Conservation (phyloP, 164 flowering plant genomes). For the Buxus sempervirens region DNA sequence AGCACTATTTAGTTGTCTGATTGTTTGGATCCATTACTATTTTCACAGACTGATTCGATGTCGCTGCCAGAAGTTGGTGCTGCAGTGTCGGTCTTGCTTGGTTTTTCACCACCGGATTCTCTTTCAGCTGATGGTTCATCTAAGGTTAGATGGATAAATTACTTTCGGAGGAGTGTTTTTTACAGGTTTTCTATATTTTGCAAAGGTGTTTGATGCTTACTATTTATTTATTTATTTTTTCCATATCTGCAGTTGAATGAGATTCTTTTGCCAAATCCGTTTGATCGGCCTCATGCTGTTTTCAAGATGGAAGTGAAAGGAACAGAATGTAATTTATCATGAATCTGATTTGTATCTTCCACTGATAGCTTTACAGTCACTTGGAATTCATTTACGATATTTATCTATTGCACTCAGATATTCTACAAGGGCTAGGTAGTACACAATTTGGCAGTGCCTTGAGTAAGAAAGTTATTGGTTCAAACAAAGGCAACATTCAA, state of each 20-base stretch:
- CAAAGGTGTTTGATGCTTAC: background rate
- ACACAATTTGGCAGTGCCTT: conserved; percentile 32
- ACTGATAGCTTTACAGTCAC: background rate
- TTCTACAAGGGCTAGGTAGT: conserved; percentile 18
- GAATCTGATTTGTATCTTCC: conserved; percentile 1
- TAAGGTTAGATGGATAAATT: conserved; percentile 39
- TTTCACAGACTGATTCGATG: conserved; percentile 46
- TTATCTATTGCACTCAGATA: conserved; percentile 28
- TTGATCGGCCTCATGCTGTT: conserved; percentile 79
- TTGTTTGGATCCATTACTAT: conserved; percentile 3
- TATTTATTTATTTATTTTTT: background rate
- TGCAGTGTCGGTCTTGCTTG: conserved; percentile 81
- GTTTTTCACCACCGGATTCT: conserved; percentile 69
- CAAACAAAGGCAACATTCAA: conserved; percentile 50
- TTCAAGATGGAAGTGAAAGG: conserved; percentile 65
- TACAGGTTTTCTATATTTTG: background rate
- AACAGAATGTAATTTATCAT: conserved; percentile 43
- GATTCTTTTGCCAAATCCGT: conserved; percentile 82
- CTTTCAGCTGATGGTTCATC: conserved; percentile 62
- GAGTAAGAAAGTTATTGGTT: conserved; percentile 30
- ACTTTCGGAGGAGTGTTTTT: background rate
- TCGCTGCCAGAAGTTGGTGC: conserved; percentile 67
- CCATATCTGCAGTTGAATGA: conserved; percentile 63
- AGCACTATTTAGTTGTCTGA: background rate
- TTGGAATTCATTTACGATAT: too few relatives aligned